A percentile compares a stretch with the other conserved stretches of the same genome.
These are phyloP conservation scores for Ormosia emarginata DNA, from an alignment of 306 rosid genomes.

Conservation along the genomic window DNA sequence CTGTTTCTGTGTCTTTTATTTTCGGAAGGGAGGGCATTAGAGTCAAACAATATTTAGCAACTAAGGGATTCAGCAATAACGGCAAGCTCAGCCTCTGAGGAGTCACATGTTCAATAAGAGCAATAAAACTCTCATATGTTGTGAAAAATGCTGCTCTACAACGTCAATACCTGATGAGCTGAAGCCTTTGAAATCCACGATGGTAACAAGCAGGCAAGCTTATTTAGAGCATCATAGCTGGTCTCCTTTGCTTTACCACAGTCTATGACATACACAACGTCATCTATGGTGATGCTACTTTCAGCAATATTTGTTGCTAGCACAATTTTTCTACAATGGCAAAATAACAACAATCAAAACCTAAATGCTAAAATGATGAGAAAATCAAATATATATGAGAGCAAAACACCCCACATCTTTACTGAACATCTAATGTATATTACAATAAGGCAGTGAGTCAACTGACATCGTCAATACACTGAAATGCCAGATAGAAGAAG, in stretches of 20 bases:
- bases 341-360: slow-evolving; percentile 25
- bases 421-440: neutral
- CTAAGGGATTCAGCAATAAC: neutral
- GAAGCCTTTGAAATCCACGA: slow-evolving; percentile 99
- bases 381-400: neutral
- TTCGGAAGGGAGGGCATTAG: neutral
- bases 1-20: slow-evolving; percentile 8
- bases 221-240: slow-evolving; percentile 94
- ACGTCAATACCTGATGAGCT: slow-evolving; percentile 78
- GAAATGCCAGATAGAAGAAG: neutral
- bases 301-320: slow-evolving; percentile 97
- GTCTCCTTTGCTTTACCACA: slow-evolving; percentile 99
- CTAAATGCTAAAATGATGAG: slow-evolving; percentile 11
- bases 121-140: neutral
- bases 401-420: neutral
- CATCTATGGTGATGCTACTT: slow-evolving; percentile 98
- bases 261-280: slow-evolving; percentile 88
- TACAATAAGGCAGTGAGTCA: neutral
- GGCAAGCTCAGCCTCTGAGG: slow-evolving; percentile 13
- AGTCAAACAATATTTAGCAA: slow-evolving; percentile 11
- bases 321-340: slow-evolving; percentile 78
- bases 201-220: slow-evolving; percentile 90
- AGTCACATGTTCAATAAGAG: slow-evolving; percentile 2
- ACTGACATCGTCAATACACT: neutral
- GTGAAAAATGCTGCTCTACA: slow-evolving; percentile 1